phyloP scores from a whole-genome alignment of 768 basidiomycete genomes.

The Leccinum truebloodii region DNA sequence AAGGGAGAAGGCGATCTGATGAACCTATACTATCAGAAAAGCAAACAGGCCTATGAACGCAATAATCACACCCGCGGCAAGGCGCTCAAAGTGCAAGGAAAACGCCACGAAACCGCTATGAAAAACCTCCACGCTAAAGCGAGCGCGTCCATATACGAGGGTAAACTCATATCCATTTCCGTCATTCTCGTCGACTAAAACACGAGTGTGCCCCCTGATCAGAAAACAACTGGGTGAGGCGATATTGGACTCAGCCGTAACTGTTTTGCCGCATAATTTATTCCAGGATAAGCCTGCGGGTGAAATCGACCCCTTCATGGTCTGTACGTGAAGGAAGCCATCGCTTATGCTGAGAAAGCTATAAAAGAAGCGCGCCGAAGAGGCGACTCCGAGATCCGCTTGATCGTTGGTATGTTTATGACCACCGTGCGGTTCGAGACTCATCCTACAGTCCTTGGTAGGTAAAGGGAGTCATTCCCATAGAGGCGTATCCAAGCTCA shows the following conservation, averaged over 20 bases:
- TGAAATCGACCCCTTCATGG: constrained; percentile 90
- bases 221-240: constrained; percentile 74
- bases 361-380: constrained; percentile 61
- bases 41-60: too few relatives aligned
- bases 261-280: constrained; percentile 1
- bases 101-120: constrained; percentile 74
- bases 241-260: not conserved
- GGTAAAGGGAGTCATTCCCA: constrained; percentile 89
- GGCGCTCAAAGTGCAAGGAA: constrained; percentile 73
- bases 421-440: not conserved
- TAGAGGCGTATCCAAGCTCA: constrained; percentile 76
- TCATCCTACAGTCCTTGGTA: constrained; percentile 25
- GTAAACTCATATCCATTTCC: constrained; percentile 38
- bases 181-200: not conserved
- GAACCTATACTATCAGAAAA: too few relatives aligned
- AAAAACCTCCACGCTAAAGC: constrained; percentile 77
- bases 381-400: constrained; percentile 61
- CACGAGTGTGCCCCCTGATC: not conserved
- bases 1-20: constrained; percentile 46
- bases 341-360: constrained; percentile 68
- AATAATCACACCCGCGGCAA: too few relatives aligned
- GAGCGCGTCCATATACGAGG: constrained; percentile 76
- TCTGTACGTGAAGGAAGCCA: constrained; percentile 90
- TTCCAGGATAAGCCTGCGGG: constrained; percentile 59
- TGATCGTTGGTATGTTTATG: constrained; percentile 77